Percentiles rank a stretch among this genome's conserved stretches.
These are phyloP conservation scores for Yamadazyma dushanensis DNA, from an alignment of 1,139 yeast genomes.

Conservation along the genomic window DNA sequence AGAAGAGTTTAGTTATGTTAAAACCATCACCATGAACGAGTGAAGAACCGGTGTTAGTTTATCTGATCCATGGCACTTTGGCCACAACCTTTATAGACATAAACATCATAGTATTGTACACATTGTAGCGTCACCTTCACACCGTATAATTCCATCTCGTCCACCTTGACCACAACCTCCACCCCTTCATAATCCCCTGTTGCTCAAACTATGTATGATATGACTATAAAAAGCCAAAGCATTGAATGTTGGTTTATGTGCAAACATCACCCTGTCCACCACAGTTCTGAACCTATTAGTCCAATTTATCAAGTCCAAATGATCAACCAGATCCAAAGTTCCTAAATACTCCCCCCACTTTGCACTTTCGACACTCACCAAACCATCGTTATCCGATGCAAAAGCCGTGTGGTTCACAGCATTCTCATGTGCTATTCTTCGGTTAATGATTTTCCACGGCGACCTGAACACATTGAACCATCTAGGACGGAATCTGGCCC, in stretches of 20 bases:
- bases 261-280: slow-evolving; percentile 35
- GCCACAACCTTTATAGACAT: too few relatives aligned
- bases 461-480: slow-evolving; percentile 62
- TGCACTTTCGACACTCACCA: slow-evolving; percentile 76
- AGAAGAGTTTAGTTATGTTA: slow-evolving; percentile 40
- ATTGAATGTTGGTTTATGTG: slow-evolving; percentile 51
- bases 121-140: too few relatives aligned
- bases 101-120: background rate
- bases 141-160: too few relatives aligned
- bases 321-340: slow-evolving; percentile 76
- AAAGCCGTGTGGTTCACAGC: slow-evolving; percentile 8
- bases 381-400: slow-evolving; percentile 67
- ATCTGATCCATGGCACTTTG: too few relatives aligned
- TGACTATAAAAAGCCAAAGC: slow-evolving; percentile 75
- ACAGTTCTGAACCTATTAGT: slow-evolving; percentile 51
- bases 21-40: slow-evolving; percentile 30
- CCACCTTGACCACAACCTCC: too few relatives aligned
- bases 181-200: slow-evolving; percentile 51
- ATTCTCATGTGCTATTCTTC: slow-evolving; percentile 16
- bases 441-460: slow-evolving; percentile 61
- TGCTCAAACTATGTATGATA: slow-evolving; percentile 68
- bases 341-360: slow-evolving; percentile 86
- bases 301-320: slow-evolving; percentile 84
- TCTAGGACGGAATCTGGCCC: slow-evolving; percentile 66
- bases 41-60: background rate